Evolutionary conservation across 169 alveolate species (phyloP), one percentile per base, ranked within the genome.

Genomic region (Plasmodium gallinaceum): DNA sequence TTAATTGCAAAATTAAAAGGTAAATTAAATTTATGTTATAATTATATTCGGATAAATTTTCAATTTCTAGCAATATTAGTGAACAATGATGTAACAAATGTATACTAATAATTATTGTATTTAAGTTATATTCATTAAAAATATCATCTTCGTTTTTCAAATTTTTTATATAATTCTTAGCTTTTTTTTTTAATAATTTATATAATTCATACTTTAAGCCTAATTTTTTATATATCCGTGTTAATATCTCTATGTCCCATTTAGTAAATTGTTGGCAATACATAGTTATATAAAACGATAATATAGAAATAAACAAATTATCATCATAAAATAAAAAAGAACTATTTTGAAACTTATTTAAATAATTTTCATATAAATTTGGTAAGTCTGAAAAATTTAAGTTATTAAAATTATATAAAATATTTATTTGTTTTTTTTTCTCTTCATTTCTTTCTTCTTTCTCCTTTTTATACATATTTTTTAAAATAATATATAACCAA

Each of bases 81-180:
- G 89, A 48, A 69, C 89, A 76, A 26, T 76, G 89, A 37, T 76
- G 89, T 76, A 76, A 57, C 45, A 76, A 32, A 22, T 76, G 62
- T 64, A 76, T 64, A 57, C 89, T 48, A 61, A 62, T 32, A 39
- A 64, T 62, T 76, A 76, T 64, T 64, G 76, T 65, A 48, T 68
- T 22, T 24, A 76, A 18, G 39, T 24, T 39, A n/a, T 4, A 8
- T 9, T 46, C 39, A 22, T 76, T 70, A 76, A 76, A 76, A 9
- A 76, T 45, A 10, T 76, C 89, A 14, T 76, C 43, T 32, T 76
- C 70, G 26, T 45, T 42, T 43, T 32, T 61, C 26, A 76, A 45
- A 37, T 39, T 62, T 46, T 76, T 51, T 68, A 76, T 42, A 52
- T 57, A 76, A 37, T 22, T 39, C 5, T 61, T 37, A 16, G 76